Conservation (phyloP, 2,329 filamentous ascomycete species). For the Hypoxylon sp. region DNA sequence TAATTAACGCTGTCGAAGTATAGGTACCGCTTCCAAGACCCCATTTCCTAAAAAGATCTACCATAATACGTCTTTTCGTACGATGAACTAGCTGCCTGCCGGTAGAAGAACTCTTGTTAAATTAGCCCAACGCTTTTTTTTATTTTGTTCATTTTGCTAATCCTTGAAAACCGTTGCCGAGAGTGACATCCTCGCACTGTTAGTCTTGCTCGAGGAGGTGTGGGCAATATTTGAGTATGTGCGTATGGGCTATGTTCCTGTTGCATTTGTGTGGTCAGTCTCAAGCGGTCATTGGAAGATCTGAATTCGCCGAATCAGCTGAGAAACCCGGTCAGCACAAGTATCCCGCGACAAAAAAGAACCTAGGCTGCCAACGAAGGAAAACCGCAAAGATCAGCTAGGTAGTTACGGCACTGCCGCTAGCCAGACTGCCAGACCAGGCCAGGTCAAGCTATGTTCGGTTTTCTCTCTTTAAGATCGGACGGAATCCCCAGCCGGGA, state of each 20-base stretch:
- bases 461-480: slow-evolving; percentile 34
- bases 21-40: slow-evolving; percentile 34
- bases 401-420: too few species aligned
- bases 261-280: slow-evolving; percentile 23
- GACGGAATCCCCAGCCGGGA: slow-evolving; percentile 35
- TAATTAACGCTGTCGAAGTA: slow-evolving; percentile 39
- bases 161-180: slow-evolving; percentile 28
- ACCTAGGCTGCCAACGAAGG: too few species aligned
- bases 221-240: slow-evolving; percentile 29
- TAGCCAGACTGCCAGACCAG: slow-evolving; percentile 16
- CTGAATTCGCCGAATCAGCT: slow-evolving; percentile 36
- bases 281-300: slow-evolving; percentile 30
- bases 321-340: slow-evolving; percentile 20
- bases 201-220: slow-evolving; percentile 25
- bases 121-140: slow-evolving; percentile 33
- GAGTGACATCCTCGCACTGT: slow-evolving; percentile 28
- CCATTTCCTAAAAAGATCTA: slow-evolving; percentile 33
- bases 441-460: slow-evolving; percentile 4
- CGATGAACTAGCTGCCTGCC: slow-evolving; percentile 23
- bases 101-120: slow-evolving; percentile 30
- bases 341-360: slow-evolving; percentile 10
- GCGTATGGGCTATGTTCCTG: slow-evolving; percentile 4
- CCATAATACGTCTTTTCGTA: slow-evolving; percentile 26
- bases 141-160: slow-evolving; percentile 17
- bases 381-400: slow-evolving; percentile 20